Base-by-base conservation (phyloP, 2,329 filamentous ascomycete genomes). In the Fusarium irregulare region DNA sequence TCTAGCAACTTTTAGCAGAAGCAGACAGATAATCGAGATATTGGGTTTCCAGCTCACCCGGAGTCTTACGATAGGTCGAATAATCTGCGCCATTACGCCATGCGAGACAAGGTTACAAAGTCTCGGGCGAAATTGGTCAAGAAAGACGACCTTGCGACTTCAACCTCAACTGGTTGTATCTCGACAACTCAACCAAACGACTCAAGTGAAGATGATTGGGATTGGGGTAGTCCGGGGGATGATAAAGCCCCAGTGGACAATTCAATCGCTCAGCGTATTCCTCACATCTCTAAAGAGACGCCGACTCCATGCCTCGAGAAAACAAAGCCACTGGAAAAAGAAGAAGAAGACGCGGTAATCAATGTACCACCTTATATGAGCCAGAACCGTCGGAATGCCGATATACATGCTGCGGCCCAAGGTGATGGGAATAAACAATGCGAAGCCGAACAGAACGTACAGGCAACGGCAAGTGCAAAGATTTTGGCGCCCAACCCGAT, bases 401-500 rank as follows among this genome's bases (percentile, higher is more conserved):
- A 65, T 14, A 75, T 77, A 45, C 56, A 66, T 9, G 74, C 77
- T 14, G 70, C 41, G 30, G 70, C 57, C 10, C 56, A 60, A 10
- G 60, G 66, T 9, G 64, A 68, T 10, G 28, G 41, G 18, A 28
- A 46, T 10, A 42, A 42, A 16, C 16, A 37, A 3, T 20, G 27
- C 8, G 40, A 28, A 8, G 14, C 54, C 9, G 45, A 45, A 7
- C 23, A 34, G 13, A 25, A 34, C 7, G 21, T 48, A 23, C 44
- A 59, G 32, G 51, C 47, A 46, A 64, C 67, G 25, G 58, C 58
- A 11, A 60, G 70, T 13, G 74, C 77, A 30, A 73, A 78, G 14
- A 81, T 85, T 37, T 66, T 85, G 34, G 82, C 82, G 6, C 84
- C 84, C n/a, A 80, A 83, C 47, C 84, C 84, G 16, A 82, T 86